Percentiles rank a stretch among this genome's conserved stretches.
phyloP scores from a whole-genome alignment of 805 yeast species.

The Brettanomyces nanus region DNA sequence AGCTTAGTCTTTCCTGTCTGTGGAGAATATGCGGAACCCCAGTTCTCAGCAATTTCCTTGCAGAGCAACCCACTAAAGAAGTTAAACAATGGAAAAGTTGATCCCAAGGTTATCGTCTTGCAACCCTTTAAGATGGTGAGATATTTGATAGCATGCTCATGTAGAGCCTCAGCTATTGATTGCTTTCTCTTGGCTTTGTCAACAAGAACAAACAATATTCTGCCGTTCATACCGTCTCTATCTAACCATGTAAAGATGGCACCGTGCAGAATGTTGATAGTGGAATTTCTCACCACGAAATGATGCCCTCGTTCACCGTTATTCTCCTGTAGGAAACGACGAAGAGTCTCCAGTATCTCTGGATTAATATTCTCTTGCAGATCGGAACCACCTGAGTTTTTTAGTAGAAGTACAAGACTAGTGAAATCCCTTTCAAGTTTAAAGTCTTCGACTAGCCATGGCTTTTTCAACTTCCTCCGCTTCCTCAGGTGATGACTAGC shows the following conservation, averaged over 20 bases:
- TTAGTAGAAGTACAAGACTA: constrained; percentile 37
- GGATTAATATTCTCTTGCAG: constrained; percentile 4
- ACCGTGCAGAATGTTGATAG: constrained; percentile 47
- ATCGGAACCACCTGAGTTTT: constrained; percentile 23
- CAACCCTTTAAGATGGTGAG: constrained; percentile 36
- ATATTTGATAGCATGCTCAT: constrained; percentile 43
- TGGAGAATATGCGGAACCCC: constrained; percentile 10
- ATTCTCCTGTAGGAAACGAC: constrained; percentile 13
- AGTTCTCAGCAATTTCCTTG: constrained; percentile 8
- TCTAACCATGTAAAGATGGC: constrained; percentile 46
- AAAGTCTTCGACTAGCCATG: constrained; percentile 54
- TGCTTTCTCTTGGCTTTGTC: constrained; percentile 46
- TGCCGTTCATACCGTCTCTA: constrained; percentile 29
- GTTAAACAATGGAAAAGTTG: constrained; percentile 35
- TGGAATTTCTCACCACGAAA: constrained; percentile 50
- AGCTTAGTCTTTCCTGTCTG: constrained; percentile 6
- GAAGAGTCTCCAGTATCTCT: constrained; percentile 6
- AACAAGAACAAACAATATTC: constrained; percentile 39
- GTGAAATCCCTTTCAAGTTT: constrained; percentile 41
- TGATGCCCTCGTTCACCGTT: constrained; percentile 32
- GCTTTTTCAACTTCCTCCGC: constrained; percentile 17
- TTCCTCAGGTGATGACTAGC: constrained; percentile 2
- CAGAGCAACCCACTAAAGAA: constrained; percentile 7
- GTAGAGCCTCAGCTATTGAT: constrained; percentile 47
- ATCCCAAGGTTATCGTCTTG: constrained; percentile 32